Base-by-base conservation (phyloP, 148 eudicot genomes). In the Silene uniflora region DNA sequence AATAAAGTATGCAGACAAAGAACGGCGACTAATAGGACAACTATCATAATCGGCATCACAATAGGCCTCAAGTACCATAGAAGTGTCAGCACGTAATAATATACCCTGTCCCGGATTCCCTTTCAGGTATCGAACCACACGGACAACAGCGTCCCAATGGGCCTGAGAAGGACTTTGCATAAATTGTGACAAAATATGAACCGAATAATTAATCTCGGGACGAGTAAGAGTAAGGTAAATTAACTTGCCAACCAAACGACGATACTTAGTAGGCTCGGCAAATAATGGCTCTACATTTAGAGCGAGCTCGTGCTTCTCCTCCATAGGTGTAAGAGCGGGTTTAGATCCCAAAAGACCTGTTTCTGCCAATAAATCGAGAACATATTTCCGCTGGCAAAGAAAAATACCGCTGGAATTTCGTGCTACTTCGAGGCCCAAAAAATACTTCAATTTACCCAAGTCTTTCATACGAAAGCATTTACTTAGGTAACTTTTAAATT, bases 111-210 rank as follows among this genome's bases (percentile, higher is more conserved):
- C 42, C 7, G 42, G 42, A 35, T 21, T 49, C 1, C 44, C 42
- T 56, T 72, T 72, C 0, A 72, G n/a, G n/a, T 72, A 72, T 6
- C 23, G 62, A 55, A 54, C 42, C 2, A 58, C 63, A 17, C 64
- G 44, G 6, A 72, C 27, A 9, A 42, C 64, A 52, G 65, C 63
- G 19, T 71, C 75, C 63, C 21, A 22, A n/a, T 72, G 56, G 17
- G 56, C 56, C 17, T 52, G 56, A 10, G 13, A 16, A 16, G 56
- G 56, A 10, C 12, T 52, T 16, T 52, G 56, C 56, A 52, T 52
- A 16, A 52, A 52, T 16, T 52, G 56, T 11, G 56, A 52, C 13
- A 52, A 16, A 16, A 52, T 52, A 52, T 52, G 56, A 52, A 52
- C 56, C 13, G 56, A 52, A 16, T 52, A 52, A 16, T 11, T 16